A percentile compares a stretch with the other conserved stretches of the same genome.
Evolutionary conservation across 495 filamentous ascomycete genomes (phyloP).

Genomic region (Daldinia bambusicola): DNA sequence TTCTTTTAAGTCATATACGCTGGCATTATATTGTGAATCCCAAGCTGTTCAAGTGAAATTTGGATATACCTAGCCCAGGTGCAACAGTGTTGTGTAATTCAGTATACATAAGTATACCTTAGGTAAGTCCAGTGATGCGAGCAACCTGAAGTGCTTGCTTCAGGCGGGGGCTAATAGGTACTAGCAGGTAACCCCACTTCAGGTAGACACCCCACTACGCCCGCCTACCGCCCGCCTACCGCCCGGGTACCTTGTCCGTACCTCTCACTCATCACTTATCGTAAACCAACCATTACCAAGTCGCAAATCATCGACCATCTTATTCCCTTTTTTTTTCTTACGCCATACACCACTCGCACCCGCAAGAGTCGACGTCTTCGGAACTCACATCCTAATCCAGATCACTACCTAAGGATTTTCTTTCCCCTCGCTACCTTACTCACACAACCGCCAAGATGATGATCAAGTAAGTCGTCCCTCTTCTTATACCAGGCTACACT

Average conservation of each 20-base stretch:
- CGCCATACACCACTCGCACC: neutral
- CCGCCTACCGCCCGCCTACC: no score
- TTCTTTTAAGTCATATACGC: no score
- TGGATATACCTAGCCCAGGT: no score
- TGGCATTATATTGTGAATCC: no score
- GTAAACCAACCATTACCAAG: neutral
- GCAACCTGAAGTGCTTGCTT: no score
- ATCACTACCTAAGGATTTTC: neutral
- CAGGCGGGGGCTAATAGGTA: no score
- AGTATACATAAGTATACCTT: no score
- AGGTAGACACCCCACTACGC: no score
- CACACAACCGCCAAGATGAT: constrained; percentile 53
- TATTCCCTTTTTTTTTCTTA: neutral
- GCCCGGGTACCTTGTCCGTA: neutral
- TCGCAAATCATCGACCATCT: neutral
- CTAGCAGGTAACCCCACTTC: no score
- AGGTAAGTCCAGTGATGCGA: no score
- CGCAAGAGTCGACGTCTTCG: neutral
- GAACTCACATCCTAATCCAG: neutral
- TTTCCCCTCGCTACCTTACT: neutral
- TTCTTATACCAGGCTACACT: constrained; percentile 17
- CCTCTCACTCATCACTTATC: neutral
- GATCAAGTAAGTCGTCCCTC: constrained; percentile 54
- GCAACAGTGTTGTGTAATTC: no score
- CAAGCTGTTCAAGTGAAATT: no score